Base-by-base conservation (phyloP, 805 yeast genomes). In the Candida khao-thaluensis region DNA sequence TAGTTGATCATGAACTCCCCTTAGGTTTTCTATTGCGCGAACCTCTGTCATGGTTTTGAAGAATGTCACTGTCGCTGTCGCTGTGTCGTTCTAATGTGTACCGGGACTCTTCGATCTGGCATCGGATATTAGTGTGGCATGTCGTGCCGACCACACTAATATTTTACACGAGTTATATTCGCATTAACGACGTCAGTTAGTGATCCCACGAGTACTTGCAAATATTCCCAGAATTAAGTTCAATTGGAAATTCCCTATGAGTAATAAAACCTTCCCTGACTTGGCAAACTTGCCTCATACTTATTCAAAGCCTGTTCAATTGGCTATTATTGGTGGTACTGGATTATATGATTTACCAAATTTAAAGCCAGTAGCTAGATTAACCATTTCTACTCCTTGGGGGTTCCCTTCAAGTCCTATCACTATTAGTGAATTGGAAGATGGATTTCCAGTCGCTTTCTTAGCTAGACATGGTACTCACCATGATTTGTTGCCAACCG, bases 271-370 rank as follows among this genome's bases (percentile, higher is more conserved):
- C 5, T 31, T 38, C 17, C 31, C 41, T 6, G 24, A 25, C 3
- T 22, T 31, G 27, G 21, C 37, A 3, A 3, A 20, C 22, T 63
- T 74, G 43, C 84, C 86, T 29, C 71, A 74, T 42, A 64, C 66
- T 22, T 82, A 76, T 64, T 57, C 63, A 40, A 85, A 80, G 52
- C 82, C 85, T 23, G 85, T 93, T 17, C 74, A 77, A 27, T 72
- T 93, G 30, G 98, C 95, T 24, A 79, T 93, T 50, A 93, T 93
- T 59, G 99, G 99, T 28, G 99, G 99, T 28, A 93, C 99, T 4
- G 99, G 99, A n/a, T 75, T 93, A 21, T 93, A 93, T 70, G 85
- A 86, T 42, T 71, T 93, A 41, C 86, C 83, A 28, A 80, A 86
- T 41, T 71, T 93, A 40, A 76, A 81, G 34, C 95, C 95, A 3